Percentiles rank a stretch among this genome's conserved stretches.
These are phyloP conservation scores for Aspergillus sergii DNA, from an alignment of 2,329 filamentous ascomycete genomes.

Conservation along the genomic window DNA sequence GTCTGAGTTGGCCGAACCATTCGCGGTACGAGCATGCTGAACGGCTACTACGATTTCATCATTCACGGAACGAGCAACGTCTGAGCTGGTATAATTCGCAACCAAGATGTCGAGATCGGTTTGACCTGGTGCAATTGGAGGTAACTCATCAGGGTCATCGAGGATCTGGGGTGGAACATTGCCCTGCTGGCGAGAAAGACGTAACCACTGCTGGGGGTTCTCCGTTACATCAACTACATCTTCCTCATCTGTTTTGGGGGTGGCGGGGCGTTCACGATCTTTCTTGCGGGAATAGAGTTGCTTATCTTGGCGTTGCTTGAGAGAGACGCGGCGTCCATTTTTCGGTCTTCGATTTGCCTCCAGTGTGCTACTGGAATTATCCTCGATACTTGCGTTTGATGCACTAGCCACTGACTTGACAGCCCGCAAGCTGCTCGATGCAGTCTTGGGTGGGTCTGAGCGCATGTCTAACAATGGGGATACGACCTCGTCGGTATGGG, in stretches of 20 bases:
- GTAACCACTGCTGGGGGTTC: constrained; percentile 62
- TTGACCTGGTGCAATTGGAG: constrained; percentile 60
- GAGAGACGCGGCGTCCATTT: constrained; percentile 73
- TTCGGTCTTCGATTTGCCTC: constrained; percentile 67
- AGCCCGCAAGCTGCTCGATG: constrained; percentile 82
- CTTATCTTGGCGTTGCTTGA: constrained; percentile 83
- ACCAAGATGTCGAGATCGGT: constrained; percentile 85
- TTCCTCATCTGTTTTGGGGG: constrained; percentile 66
- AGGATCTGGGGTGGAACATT: constrained; percentile 61
- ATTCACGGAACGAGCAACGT: constrained; percentile 71
- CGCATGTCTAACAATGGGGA: constrained; percentile 59
- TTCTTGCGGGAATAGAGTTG: constrained; percentile 87
- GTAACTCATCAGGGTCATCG: constrained; percentile 69
- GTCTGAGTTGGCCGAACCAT: constrained; percentile 64
- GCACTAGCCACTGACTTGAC: constrained; percentile 89
- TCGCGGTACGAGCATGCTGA: constrained; percentile 64
- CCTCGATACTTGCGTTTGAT: constrained; percentile 73
- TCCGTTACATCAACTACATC: constrained; percentile 56
- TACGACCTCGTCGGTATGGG: constrained; percentile 56
- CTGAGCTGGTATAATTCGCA: constrained; percentile 72
- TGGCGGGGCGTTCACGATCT: constrained; percentile 57
- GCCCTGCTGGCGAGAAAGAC: constrained; percentile 57
- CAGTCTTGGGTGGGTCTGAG: constrained; percentile 66
- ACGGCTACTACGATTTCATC: constrained; percentile 79
- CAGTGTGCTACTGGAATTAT: constrained; percentile 63